phyloP scores from a whole-genome alignment of 2,329 filamentous ascomycete species.

The Exophiala dermatitidis region DNA sequence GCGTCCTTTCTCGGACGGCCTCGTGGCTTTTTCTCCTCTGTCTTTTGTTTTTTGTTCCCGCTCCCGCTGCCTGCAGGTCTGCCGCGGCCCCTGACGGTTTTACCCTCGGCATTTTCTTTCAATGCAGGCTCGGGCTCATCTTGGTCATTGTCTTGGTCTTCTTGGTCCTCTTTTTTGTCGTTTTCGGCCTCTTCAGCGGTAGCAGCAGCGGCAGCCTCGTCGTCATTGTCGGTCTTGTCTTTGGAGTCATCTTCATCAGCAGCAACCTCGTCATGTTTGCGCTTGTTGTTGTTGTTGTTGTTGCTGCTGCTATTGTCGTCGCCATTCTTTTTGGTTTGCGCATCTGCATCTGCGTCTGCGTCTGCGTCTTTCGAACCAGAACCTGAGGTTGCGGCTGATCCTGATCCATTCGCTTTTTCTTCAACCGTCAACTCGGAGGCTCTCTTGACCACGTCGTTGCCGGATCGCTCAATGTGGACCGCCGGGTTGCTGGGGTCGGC shows the following conservation, averaged over 20 bases:
- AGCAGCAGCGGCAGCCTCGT: too few species aligned
- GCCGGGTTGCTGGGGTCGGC: constrained; percentile 55
- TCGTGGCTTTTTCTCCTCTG: constrained; percentile 6
- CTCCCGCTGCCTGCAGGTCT: too few species aligned
- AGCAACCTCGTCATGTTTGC: constrained; percentile 35
- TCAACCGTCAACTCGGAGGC: constrained; percentile 55
- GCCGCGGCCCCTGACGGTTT: too few species aligned
- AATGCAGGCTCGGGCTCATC: too few species aligned
- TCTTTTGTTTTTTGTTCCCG: too few species aligned
- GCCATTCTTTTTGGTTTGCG: too few species aligned
- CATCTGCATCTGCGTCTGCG: too few species aligned
- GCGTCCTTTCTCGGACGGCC: neutral
- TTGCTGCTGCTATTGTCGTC: neutral
- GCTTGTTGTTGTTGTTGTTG: constrained; percentile 26
- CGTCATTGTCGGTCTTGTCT: too few species aligned
- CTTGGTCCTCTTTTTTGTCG: constrained; percentile 5
- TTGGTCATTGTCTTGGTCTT: too few species aligned
- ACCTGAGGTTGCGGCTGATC: neutral
- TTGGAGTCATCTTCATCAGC: neutral
- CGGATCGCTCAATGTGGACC: constrained; percentile 51
- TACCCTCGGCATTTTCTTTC: too few species aligned
- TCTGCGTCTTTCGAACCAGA: neutral
- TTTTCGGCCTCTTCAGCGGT: constrained; percentile 29
- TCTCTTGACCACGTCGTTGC: constrained; percentile 60
- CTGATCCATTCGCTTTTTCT: constrained; percentile 32